Base-by-base conservation (phyloP, 2,329 filamentous ascomycete species). In the Scleromitrula shiraiana region DNA sequence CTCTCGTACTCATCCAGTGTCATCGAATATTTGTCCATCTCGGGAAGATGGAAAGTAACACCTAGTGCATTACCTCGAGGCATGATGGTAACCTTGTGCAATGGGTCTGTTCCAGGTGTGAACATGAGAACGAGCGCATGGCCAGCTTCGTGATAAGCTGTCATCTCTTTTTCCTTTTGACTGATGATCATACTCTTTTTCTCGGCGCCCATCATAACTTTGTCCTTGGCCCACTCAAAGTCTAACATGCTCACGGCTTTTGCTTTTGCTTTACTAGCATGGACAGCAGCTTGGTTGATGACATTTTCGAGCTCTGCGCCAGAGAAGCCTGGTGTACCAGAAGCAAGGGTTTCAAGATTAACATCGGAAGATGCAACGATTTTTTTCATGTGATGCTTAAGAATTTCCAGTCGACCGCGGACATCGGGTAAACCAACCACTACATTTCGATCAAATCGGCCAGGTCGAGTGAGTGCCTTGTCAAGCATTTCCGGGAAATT, bases 1-100 rank as follows among this genome's bases (percentile, higher is more conserved):
- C 87, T 83, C 56, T 90, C 72, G 59, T 89, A 89, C 63, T 98
- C 87, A 47, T 80, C 80, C 59, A 89, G 88, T n/a, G 85, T 85
- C 67, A 82, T 81, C 10, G 88, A 93, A 61, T 95, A 89, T 67
- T 90, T 89, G 69, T 96, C 90, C 74, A 95, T 89, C 63, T 93
- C 85, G 0, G 90, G 90, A 20, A 98, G 74, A 66, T 84, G 85
- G 55, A 86, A 85, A 0, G 93, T 98, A 54, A 95, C 80, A 52
- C 93, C 93, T 7, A 97, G 75, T 20, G 86, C 80, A 60, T 83
- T 82, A 9, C 93, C 93, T 60, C 94, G 84, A 45, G 93, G 90
- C 60, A 98, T 84, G 59, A 98, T 94, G 1, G 93, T 98, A 41
- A 95, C 90, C 70, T 98, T 98, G 76, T 98, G 96, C 2, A 98